phyloP scores from a whole-genome alignment of 768 basidiomycete species.

The Mycena filopes region DNA sequence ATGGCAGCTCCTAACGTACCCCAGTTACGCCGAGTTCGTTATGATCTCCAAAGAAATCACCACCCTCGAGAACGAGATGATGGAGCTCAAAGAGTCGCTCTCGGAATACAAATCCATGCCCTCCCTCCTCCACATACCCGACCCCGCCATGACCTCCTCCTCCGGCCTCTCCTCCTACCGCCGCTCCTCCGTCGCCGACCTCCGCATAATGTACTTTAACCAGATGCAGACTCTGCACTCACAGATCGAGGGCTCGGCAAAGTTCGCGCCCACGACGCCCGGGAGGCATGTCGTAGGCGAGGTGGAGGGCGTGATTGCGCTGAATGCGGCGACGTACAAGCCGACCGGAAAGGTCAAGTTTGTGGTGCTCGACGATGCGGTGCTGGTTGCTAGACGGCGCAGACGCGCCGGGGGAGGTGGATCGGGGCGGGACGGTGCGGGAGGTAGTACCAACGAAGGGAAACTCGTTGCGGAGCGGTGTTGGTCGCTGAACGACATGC shows the following conservation, averaged over 20 bases:
- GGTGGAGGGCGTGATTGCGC: slow-evolving; percentile 80
- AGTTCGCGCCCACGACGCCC: slow-evolving; percentile 91
- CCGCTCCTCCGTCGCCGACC: slow-evolving; percentile 95
- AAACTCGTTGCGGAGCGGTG: slow-evolving; percentile 93
- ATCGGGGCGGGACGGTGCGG: slow-evolving; percentile 41
- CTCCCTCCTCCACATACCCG: slow-evolving; percentile 90
- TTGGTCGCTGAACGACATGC: slow-evolving; percentile 93
- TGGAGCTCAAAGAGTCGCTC: slow-evolving; percentile 93
- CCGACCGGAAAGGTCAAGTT: slow-evolving; percentile 88
- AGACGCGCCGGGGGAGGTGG: slow-evolving; percentile 66
- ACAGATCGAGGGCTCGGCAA: slow-evolving; percentile 93
- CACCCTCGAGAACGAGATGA: slow-evolving; percentile 95
- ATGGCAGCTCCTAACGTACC: slow-evolving; percentile 13
- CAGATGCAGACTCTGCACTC: slow-evolving; percentile 93
- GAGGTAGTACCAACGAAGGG: slow-evolving; percentile 64
- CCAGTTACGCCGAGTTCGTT: slow-evolving; percentile 96
- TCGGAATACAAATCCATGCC: slow-evolving; percentile 98
- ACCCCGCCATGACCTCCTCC: slow-evolving; percentile 71
- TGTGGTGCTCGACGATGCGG: slow-evolving; percentile 90
- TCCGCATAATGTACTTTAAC: slow-evolving; percentile 92
- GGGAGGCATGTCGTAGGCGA: slow-evolving; percentile 93
- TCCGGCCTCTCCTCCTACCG: slow-evolving; percentile 55
- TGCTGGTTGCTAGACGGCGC: slow-evolving; percentile 86
- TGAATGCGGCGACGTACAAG: slow-evolving; percentile 97
- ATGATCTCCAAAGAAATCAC: slow-evolving; percentile 97